A percentile compares a stretch with the other conserved stretches of the same genome.
Evolutionary conservation across 2,329 filamentous ascomycete species (phyloP).

Genomic region (Exophiala alcalophila): DNA sequence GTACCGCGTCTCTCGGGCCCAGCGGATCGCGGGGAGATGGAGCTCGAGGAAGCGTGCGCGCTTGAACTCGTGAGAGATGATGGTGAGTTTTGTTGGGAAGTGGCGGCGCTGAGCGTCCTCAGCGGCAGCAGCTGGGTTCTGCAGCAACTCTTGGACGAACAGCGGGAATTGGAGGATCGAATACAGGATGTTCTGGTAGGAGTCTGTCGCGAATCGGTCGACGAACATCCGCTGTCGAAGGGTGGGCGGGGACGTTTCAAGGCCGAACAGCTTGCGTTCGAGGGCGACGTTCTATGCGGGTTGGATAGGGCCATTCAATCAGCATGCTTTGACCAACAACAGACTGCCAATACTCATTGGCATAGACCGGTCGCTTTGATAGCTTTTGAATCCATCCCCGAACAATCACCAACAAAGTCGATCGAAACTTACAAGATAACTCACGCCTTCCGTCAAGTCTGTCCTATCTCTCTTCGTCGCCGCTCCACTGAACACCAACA

Average conservation of each 20-base stretch:
- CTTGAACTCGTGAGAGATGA: constrained; percentile 71
- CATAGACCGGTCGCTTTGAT: too few species aligned
- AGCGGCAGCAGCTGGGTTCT: neutral
- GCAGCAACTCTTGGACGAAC: constrained; percentile 12
- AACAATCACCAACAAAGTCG: too few species aligned
- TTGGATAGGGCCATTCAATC: too few species aligned
- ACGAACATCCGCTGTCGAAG: constrained; percentile 47
- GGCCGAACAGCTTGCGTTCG: constrained; percentile 18
- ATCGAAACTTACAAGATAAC: constrained; percentile 27
- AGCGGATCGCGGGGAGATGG: constrained; percentile 63
- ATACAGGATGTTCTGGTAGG: constrained; percentile 80
- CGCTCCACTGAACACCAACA: constrained; percentile 73
- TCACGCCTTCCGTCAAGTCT: constrained; percentile 13
- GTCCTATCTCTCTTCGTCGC: constrained; percentile 22
- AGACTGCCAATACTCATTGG: neutral
- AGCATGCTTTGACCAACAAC: neutral
- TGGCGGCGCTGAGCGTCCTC: neutral
- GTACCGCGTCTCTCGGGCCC: constrained; percentile 42
- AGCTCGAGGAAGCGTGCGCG: constrained; percentile 58
- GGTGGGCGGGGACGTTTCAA: constrained; percentile 11
- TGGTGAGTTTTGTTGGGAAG: constrained; percentile 60
- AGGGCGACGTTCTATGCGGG: constrained; percentile 16
- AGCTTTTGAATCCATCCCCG: too few species aligned
- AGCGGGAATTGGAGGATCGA: constrained; percentile 59
- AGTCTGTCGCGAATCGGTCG: constrained; percentile 76